phyloP scores from a whole-genome alignment of 2,329 filamentous ascomycete species.

The Huntiella savannae region DNA sequence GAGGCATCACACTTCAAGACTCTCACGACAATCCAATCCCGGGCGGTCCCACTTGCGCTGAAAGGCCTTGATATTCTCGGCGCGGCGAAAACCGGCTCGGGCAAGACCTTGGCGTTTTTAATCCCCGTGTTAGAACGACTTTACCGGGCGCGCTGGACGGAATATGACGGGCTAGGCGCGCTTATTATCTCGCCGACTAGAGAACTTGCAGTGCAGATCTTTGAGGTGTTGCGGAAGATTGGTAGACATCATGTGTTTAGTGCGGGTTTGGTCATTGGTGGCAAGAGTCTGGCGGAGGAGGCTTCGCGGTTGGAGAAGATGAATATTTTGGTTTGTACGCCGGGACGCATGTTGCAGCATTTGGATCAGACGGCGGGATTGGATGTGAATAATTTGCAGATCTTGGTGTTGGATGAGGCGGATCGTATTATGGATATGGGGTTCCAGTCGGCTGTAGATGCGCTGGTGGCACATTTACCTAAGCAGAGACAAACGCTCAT shows the following conservation, averaged over 20 bases:
- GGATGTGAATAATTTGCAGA: constrained; percentile 75
- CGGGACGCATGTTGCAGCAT: constrained; percentile 87
- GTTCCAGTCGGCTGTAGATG: constrained; percentile 77
- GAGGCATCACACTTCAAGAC: constrained; percentile 74
- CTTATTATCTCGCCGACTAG: constrained; percentile 86
- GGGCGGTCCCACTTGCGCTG: constrained; percentile 72
- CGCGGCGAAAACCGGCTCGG: constrained; percentile 86
- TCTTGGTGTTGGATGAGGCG: constrained; percentile 86
- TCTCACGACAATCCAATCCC: constrained; percentile 78
- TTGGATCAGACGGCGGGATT: constrained; percentile 83
- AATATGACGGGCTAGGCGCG: constrained; percentile 77
- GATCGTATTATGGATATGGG: constrained; percentile 97
- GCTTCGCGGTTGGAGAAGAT: constrained; percentile 69
- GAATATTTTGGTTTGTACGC: constrained; percentile 95
- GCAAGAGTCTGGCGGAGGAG: constrained; percentile 76
- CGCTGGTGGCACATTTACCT: constrained; percentile 79
- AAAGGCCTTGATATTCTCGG: constrained; percentile 78
- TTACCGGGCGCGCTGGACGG: constrained; percentile 74
- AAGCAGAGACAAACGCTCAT: constrained; percentile 74
- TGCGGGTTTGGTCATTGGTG: constrained; percentile 82
- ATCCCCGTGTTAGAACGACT: constrained; percentile 84
- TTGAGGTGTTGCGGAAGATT: constrained; percentile 79
- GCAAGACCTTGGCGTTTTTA: constrained; percentile 87
- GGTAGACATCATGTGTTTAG: constrained; percentile 80
- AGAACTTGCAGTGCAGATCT: constrained; percentile 91